These are phyloP conservation scores for Leccinum disarticulatum DNA, from an alignment of 768 basidiomycete species.

Conservation along the genomic window DNA sequence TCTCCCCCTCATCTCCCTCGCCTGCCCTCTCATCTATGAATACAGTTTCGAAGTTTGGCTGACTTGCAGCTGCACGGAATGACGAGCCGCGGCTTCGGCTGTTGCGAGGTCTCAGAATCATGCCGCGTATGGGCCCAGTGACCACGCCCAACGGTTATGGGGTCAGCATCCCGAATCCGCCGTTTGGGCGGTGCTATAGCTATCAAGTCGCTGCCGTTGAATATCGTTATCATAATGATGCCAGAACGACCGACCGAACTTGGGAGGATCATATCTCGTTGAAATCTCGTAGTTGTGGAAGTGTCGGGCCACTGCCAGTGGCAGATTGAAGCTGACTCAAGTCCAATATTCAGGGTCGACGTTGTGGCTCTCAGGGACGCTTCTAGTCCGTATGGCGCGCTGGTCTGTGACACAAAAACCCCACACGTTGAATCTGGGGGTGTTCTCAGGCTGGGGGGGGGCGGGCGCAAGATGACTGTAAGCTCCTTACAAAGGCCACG, in stretches of 20 bases:
- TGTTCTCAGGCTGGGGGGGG: not conserved
- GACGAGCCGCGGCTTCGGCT: slow-evolving; percentile 5
- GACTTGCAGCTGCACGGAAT: not conserved
- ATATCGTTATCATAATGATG: not conserved
- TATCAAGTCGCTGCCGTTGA: not conserved
- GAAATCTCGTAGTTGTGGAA: not conserved
- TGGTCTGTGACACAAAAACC: not conserved
- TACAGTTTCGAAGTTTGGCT: not conserved
- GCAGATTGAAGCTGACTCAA: not conserved
- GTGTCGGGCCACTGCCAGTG: not conserved
- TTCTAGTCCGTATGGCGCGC: not conserved
- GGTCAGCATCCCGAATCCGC: slow-evolving; percentile 6
- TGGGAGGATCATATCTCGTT: not conserved
- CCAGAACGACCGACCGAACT: not conserved
- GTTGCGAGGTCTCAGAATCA: slow-evolving; percentile 8
- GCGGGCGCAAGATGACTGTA: not conserved
- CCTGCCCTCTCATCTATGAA: not conserved
- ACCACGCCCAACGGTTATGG: slow-evolving; percentile 5
- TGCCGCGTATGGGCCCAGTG: not conserved
- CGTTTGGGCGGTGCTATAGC: not conserved
- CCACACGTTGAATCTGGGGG: slow-evolving; percentile 1
- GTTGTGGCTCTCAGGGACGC: slow-evolving; percentile 3
- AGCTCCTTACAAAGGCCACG: slow-evolving; percentile 4
- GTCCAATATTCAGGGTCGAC: not conserved
- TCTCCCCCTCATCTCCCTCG: not conserved